Percentiles rank a stretch among this genome's conserved stretches.
Evolutionary conservation across 108 stramenopile species (phyloP).

Genomic region (Cyclotella sp.): DNA sequence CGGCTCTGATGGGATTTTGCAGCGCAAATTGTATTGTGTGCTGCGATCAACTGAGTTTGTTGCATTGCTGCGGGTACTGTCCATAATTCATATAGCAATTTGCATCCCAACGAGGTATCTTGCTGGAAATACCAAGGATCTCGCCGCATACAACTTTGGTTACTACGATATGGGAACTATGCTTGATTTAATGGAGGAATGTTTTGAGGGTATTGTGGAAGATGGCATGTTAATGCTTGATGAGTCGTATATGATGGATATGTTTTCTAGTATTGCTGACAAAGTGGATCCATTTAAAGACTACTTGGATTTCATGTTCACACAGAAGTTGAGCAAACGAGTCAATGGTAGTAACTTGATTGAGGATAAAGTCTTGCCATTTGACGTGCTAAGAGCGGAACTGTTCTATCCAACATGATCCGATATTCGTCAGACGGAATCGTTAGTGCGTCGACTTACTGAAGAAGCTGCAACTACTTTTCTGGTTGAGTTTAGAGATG

Average conservation of each 20-base stretch:
- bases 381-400: background rate
- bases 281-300: slow-evolving; percentile 6
- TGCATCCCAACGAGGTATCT: too few species aligned
- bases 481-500: background rate
- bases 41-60: too few species aligned
- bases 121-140: too few species aligned
- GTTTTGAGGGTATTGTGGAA: too few species aligned
- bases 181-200: too few species aligned
- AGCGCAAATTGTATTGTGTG: too few species aligned
- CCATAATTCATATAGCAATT: too few species aligned
- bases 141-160: too few species aligned
- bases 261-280: background rate
- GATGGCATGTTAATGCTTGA: background rate
- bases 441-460: background rate
- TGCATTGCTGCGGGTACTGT: too few species aligned
- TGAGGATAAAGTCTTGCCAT: background rate
- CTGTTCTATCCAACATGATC: background rate
- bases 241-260: background rate
- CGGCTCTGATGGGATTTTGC: too few species aligned
- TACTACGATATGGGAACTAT: too few species aligned
- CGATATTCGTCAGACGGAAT: background rate
- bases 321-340: background rate
- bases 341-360: background rate
- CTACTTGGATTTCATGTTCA: background rate
- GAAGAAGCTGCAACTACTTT: background rate